Evolutionary conservation across 179 eudicot species (phyloP).

Genomic region (Beta lomatogona): DNA sequence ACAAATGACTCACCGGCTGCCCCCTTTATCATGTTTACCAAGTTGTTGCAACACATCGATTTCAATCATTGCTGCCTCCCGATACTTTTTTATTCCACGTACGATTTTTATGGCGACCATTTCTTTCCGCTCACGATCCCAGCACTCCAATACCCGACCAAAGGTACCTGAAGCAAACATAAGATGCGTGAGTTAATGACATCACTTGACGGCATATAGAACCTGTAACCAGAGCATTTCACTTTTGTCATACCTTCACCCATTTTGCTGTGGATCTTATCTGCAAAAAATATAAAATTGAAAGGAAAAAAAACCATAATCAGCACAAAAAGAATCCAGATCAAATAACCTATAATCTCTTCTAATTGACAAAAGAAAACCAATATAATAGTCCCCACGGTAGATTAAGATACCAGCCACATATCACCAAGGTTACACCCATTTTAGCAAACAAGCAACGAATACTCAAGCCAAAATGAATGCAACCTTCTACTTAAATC

Average conservation of each 20-base stretch:
- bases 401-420: not conserved
- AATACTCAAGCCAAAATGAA: constrained; percentile 15
- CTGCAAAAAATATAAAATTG: constrained; percentile 42
- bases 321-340: not conserved
- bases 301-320: not conserved
- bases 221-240: not conserved
- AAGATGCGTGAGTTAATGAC: not conserved
- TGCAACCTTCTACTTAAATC: not conserved
- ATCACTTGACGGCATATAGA: not conserved
- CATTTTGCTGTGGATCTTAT: constrained; percentile 86
- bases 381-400: not conserved
- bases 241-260: constrained; percentile 65
- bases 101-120: constrained; percentile 95
- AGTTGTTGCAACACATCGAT: constrained; percentile 84
- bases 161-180: constrained; percentile 64
- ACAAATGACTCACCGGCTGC: constrained; percentile 73
- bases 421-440: not conserved
- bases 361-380: not conserved
- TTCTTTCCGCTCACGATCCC: constrained; percentile 79
- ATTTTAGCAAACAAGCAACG: constrained; percentile 1
- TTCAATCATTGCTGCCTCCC: constrained; percentile 97
- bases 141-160: constrained; percentile 93
- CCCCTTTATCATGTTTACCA: constrained; percentile 90
- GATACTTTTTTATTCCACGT: constrained; percentile 78
- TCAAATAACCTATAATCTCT: not conserved